phyloP scores from a whole-genome alignment of 2,329 filamentous ascomycete genomes.

The Pseudogymnoascus sp. region DNA sequence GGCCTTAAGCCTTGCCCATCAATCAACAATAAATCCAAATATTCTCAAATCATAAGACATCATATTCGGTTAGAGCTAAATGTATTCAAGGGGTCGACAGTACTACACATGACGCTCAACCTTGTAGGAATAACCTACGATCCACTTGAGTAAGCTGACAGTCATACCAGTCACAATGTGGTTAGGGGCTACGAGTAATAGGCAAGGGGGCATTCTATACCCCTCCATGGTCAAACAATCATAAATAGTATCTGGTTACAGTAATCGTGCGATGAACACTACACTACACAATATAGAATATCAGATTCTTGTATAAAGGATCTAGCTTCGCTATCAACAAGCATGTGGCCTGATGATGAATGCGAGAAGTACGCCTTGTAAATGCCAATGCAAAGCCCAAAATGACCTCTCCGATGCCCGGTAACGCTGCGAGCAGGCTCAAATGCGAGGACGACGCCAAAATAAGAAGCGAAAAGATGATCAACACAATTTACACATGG shows the following conservation, averaged over 20 bases:
- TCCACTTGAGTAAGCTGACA: not conserved
- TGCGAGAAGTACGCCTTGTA: constrained; percentile 9
- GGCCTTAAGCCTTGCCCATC: not conserved
- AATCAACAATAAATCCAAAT: not conserved
- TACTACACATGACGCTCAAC: not conserved
- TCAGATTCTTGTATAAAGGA: constrained; percentile 10
- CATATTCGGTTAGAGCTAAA: not conserved
- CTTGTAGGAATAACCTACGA: not conserved
- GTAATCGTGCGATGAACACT: not conserved
- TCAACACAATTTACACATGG: constrained; percentile 9
- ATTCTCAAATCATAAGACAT: not conserved
- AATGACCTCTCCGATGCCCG: constrained; percentile 8
- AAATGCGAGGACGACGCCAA: constrained; percentile 9
- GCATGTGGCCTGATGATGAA: constrained; percentile 7
- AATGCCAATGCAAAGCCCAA: constrained; percentile 9
- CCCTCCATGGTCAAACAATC: not conserved
- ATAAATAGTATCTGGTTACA: constrained; percentile 4
- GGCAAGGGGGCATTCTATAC: not conserved
- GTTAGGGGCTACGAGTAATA: not conserved
- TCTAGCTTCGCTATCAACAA: constrained; percentile 8
- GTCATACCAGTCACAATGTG: not conserved
- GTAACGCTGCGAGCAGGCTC: constrained; percentile 7
- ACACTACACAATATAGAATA: constrained; percentile 7
- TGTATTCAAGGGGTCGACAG: not conserved
- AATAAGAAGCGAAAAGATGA: constrained; percentile 10